Conservation (phyloP, 768 basidiomycete genomes). For the Hericium coralloides region DNA sequence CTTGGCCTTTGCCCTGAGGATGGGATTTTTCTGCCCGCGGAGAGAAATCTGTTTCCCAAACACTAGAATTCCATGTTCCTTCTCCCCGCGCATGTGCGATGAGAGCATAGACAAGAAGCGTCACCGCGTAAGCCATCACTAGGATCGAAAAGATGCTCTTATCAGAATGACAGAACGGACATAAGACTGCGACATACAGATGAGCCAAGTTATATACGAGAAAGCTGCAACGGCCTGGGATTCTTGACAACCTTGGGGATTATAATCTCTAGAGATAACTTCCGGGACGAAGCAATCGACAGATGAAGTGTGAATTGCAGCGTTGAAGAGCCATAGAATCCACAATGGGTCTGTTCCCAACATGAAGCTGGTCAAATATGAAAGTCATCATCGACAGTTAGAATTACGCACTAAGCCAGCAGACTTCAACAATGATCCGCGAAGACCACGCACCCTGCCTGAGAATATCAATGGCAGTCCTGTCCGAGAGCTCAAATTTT, state of each 20-base stretch:
- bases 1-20: no score
- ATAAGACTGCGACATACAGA: constrained; percentile 17
- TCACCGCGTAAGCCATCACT: constrained; percentile 26
- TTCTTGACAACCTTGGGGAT: constrained; percentile 20
- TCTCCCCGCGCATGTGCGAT: constrained; percentile 23
- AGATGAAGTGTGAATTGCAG: constrained; percentile 17
- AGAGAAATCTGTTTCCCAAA: constrained; percentile 20
- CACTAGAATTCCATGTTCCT: constrained; percentile 24
- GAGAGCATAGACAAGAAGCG: constrained; percentile 19
- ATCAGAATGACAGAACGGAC: background rate
- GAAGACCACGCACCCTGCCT: constrained; percentile 31
- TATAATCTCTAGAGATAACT: background rate
- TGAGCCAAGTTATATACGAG: constrained; percentile 27
- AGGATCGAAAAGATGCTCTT: background rate
- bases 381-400: background rate
- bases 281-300: background rate
- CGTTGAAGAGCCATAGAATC: constrained; percentile 32
- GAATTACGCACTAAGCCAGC: constrained; percentile 26
- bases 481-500: constrained; percentile 3
- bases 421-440: constrained; percentile 28
- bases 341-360: constrained; percentile 22
- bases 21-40: background rate
- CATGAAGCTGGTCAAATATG: background rate
- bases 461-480: constrained; percentile 26
- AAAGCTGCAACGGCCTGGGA: constrained; percentile 25